phyloP scores from a whole-genome alignment of 2,329 filamentous ascomycete species.

The Penicillium sp. region DNA sequence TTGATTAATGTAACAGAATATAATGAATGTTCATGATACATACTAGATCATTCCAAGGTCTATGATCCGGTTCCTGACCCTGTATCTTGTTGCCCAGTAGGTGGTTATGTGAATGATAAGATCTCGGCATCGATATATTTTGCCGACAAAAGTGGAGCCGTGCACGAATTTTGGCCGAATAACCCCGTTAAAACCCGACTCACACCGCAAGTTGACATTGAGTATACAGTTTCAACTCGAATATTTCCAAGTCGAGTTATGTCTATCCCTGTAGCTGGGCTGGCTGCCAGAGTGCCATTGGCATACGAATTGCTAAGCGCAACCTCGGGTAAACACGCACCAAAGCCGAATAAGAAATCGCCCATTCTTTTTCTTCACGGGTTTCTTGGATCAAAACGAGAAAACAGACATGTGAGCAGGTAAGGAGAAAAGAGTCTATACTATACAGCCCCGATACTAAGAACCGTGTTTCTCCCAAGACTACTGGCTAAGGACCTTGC shows the following conservation, averaged over 20 bases:
- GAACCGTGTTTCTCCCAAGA: background rate
- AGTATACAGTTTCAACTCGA: background rate
- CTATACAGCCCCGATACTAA: background rate
- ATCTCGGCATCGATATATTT: background rate
- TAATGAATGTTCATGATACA: no score
- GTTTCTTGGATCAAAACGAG: constrained; percentile 85
- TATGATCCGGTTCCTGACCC: no score
- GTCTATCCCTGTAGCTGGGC: background rate
- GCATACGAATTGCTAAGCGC: constrained; percentile 8
- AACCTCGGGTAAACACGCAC: background rate
- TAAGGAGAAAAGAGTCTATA: constrained; percentile 45
- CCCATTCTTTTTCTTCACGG: constrained; percentile 86
- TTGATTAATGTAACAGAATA: no score
- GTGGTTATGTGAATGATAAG: no score
- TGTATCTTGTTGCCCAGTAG: no score
- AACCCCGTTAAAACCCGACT: background rate
- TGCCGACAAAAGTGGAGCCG: background rate
- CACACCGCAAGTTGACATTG: background rate
- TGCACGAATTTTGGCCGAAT: background rate
- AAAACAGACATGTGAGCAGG: constrained; percentile 91
- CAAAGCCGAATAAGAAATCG: background rate
- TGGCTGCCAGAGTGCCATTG: constrained; percentile 2
- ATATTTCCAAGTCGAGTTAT: background rate
- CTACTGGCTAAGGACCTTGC: constrained; percentile 5
- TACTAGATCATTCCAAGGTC: no score